Conservation (phyloP, 805 yeast genomes). For the Metschnikowia lachancei region DNA sequence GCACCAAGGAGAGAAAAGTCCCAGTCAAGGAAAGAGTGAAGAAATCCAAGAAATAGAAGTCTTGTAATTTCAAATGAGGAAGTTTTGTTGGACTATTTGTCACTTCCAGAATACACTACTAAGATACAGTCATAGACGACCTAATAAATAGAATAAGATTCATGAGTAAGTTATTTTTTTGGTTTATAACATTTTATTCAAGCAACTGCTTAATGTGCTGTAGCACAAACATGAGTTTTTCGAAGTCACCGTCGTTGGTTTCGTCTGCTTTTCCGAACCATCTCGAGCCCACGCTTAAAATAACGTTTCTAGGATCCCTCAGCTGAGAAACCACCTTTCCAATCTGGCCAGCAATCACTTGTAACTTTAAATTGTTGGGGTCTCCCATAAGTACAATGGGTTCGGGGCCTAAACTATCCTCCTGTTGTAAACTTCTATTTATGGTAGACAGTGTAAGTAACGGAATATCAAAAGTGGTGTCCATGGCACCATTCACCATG, state of each 20-base stretch:
- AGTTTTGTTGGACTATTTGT: not conserved
- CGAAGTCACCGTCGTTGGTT: constrained; percentile 39
- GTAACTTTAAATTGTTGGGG: constrained; percentile 45
- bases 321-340: constrained; percentile 39
- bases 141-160: constrained; percentile 2
- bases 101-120: not conserved
- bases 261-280: constrained; percentile 43
- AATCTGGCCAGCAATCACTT: constrained; percentile 48
- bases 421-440: constrained; percentile 14
- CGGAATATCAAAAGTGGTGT: constrained; percentile 47
- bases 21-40: constrained; percentile 55
- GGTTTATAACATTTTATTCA: not conserved
- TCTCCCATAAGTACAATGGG: constrained; percentile 49
- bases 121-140: not conserved
- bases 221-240: constrained; percentile 44
- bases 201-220: constrained; percentile 21
- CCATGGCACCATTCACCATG: constrained; percentile 45
- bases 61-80: not conserved
- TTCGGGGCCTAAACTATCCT: constrained; percentile 35
- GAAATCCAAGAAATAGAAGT: constrained; percentile 35
- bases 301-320: constrained; percentile 35
- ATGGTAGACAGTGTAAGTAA: constrained; percentile 22
- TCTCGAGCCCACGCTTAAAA: constrained; percentile 46
- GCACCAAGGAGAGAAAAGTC: constrained; percentile 69
- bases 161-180: not conserved